Base-by-base conservation (phyloP, 176 grass and related monocot species). In the Luzula sylvatica region DNA sequence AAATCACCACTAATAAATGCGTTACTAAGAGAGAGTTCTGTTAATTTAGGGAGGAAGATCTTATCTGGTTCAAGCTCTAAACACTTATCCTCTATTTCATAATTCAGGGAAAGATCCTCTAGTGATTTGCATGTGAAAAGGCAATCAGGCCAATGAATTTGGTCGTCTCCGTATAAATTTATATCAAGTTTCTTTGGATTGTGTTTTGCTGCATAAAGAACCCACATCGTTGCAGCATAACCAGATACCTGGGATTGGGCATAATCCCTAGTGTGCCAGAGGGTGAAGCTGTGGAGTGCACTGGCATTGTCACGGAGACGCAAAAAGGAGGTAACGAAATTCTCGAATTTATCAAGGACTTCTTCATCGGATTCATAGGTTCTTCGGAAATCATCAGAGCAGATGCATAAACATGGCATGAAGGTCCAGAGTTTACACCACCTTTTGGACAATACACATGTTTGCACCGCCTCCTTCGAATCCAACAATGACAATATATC, bases 391-490 rank as follows among this genome's bases (percentile, higher is more conserved):
- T 24, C 11, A 22, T 14, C 7, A 19, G 1, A 56, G n/a, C 41
- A 5, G 9, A 56, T 18, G 4, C 42, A 0, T 15, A 56, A 40
- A 14, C 35, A 60, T 12, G 56, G 5, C 20, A 60, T 23, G n/a
- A n/a, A 43, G 35, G 56, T 23, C 56, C 38, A 60, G 2, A 60
- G 32, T 6, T 60, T 2, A 32, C 42, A 7, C 56, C 56, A 60
- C 2, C 56, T 12, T 23, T 60, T 60, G 5, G 35, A 60, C 11
- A 60, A 8, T 3, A 41, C 12, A 0, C 56, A 60, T 3, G 38
- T 60, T 23, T 60, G 56, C 0, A 60, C 32, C 0, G 32, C 56
- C 38, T 60, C 20, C 11, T 26, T 44, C 15, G 13, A n/a, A 0
- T 17, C 15, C 11, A 60, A 23, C 6, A 38, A 2, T 1, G 19